Base-by-base conservation (phyloP, 208 protist species). In the Borovskyia barvae region DNA sequence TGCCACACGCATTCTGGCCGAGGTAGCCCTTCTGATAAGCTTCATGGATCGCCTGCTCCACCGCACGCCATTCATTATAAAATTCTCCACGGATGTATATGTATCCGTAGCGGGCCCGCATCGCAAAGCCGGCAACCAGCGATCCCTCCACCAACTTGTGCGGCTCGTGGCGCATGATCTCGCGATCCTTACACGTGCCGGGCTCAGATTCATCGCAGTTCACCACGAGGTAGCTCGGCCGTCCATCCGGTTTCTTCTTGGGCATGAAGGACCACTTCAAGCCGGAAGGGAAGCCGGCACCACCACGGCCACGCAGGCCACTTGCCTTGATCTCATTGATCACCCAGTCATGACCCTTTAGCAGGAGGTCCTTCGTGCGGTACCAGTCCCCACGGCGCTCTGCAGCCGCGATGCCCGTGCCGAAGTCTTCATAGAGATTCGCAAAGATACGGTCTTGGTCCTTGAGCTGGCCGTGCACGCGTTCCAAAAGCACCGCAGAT, bases 51-150 rank as follows among this genome's bases (percentile, higher is more conserved):
- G 98, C 98, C 56, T 80, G 30, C 68, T 99, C 92, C 2, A 99
- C 69, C 20, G 86, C 67, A 29, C 73, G 72, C 40, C 81, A 82
- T 86, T 99, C 98, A 75, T 98, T 92, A 67, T 98, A 96, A 72
- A 99, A 99, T 83, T 99, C 98, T 22, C 98, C 98, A 59, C 98
- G 94, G 64, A 99, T 96, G 87, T 99, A 99, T 73, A 99, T 99
- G 85, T 99, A 99, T 4, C 97, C 89, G 55, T 91, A 97, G 37
- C 81, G 79, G 8, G 97, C 97, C 46, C 94, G 82, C 97, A 99
- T 99, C 37, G 97, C 94, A 51, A 97, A 95, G 47, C 97, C 97
- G 26, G 98, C 97, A 19, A 99, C 63, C n/a, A 99, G 82, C 46
- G 95, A 91, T 24, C 98, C 98, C 72, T 99, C 98, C 14, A 99